A percentile compares a stretch with the other conserved stretches of the same genome.
These are phyloP conservation scores for Cenchrus fungigraminus DNA, from an alignment of 176 grass and related monocot genomes.

Conservation along the genomic window DNA sequence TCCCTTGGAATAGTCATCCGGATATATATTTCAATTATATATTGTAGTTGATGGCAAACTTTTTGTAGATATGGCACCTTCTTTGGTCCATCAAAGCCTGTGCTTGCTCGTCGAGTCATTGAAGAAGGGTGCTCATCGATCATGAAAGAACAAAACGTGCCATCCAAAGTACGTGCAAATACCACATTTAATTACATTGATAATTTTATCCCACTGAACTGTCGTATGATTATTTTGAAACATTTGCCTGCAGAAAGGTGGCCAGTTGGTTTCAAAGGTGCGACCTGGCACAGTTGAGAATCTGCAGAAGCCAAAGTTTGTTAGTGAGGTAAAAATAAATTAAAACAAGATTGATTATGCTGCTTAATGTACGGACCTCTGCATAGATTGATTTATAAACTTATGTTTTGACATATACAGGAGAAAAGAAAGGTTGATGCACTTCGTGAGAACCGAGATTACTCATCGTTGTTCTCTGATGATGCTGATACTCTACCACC, in stretches of 20 bases:
- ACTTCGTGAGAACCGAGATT: conserved; percentile 73
- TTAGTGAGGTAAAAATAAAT: conserved; percentile 56
- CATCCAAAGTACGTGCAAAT: conserved; percentile 2
- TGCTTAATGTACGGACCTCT: conserved; percentile 21
- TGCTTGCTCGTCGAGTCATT: conserved; percentile 70
- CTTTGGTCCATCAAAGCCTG: conserved; percentile 75
- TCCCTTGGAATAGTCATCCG: not conserved
- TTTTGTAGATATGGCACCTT: conserved; percentile 76
- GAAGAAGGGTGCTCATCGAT: conserved; percentile 65
- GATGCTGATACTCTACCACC: conserved; percentile 53
- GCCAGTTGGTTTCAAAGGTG: conserved; percentile 31
- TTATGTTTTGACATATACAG: conserved; percentile 32
- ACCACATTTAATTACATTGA: not conserved
- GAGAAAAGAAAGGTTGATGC: conserved; percentile 73
- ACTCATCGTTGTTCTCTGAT: conserved; percentile 76
- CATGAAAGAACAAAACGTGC: conserved; percentile 50
- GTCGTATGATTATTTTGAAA: not conserved
- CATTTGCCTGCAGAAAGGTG: conserved; percentile 49
- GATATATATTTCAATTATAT: not conserved
- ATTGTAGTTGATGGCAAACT: not conserved
- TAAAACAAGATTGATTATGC: not conserved
- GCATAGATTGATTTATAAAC: not conserved
- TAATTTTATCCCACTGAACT: conserved; percentile 10
- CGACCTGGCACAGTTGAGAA: conserved; percentile 26
- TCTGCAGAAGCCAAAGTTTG: conserved; percentile 47